phyloP scores from a whole-genome alignment of 208 protist species.

The Leptomonas seymouri region DNA sequence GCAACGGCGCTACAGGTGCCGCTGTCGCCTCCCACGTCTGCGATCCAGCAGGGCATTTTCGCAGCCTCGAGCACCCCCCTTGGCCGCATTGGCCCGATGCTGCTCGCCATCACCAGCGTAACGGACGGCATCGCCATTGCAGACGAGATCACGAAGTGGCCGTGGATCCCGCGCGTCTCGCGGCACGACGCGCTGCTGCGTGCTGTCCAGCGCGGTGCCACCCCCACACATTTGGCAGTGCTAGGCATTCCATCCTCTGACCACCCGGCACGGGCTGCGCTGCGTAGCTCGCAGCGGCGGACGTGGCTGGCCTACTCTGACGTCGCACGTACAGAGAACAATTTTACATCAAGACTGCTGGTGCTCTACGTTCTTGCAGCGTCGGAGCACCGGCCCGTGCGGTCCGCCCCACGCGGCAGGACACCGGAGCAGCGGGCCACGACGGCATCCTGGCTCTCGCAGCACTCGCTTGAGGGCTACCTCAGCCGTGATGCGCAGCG shows the following conservation, averaged over 20 bases:
- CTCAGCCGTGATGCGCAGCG: slow-evolving; percentile 7
- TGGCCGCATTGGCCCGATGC: slow-evolving; percentile 32
- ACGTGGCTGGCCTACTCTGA: slow-evolving; percentile 48
- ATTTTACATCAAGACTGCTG: slow-evolving; percentile 34
- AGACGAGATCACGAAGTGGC: slow-evolving; percentile 16
- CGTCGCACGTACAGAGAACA: slow-evolving; percentile 40
- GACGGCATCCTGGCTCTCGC: neutral
- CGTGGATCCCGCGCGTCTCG: slow-evolving; percentile 13
- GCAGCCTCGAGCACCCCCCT: slow-evolving; percentile 13
- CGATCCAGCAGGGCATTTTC: slow-evolving; percentile 9
- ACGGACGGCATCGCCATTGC: slow-evolving; percentile 24
- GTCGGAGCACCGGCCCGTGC: slow-evolving; percentile 1
- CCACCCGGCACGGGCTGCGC: slow-evolving; percentile 16
- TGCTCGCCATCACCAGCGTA: slow-evolving; percentile 34
- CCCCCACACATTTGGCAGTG: slow-evolving; percentile 32
- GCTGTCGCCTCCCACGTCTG: neutral
- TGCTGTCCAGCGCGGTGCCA: neutral
- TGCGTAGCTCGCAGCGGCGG: slow-evolving; percentile 40
- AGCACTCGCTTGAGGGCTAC: neutral
- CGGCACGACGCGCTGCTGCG: neutral
- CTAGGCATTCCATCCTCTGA: slow-evolving; percentile 55
- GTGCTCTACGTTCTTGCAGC: slow-evolving; percentile 35
- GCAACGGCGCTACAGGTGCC: neutral
- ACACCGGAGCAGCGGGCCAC: neutral
- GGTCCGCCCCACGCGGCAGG: neutral